phyloP scores from a whole-genome alignment of 371 early-diverging fungal genomes.

The Rhizopus sp. region DNA sequence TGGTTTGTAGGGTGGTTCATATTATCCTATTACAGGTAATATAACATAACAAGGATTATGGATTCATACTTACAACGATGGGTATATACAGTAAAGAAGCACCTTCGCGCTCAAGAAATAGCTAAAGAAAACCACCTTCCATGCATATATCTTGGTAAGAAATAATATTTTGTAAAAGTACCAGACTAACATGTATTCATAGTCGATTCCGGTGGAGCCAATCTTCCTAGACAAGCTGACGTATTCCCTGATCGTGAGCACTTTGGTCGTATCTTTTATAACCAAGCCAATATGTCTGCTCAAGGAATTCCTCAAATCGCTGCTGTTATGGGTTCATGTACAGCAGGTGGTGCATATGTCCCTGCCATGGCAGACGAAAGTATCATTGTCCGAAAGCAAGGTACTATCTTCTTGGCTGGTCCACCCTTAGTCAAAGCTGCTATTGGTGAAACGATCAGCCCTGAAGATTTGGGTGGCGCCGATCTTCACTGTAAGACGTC shows the following conservation, averaged over 20 bases:
- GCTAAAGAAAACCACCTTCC: constrained; percentile 94
- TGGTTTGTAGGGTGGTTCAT: constrained; percentile 84
- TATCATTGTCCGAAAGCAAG: constrained; percentile 95
- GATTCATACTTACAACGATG: not conserved
- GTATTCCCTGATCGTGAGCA: constrained; percentile 98
- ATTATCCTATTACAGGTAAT: constrained; percentile 90
- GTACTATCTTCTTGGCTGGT: constrained; percentile 97
- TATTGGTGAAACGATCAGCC: constrained; percentile 93
- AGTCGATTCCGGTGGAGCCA: constrained; percentile 98
- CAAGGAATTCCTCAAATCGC: constrained; percentile 94
- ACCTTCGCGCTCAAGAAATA: constrained; percentile 97
- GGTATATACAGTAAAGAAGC: constrained; percentile 83
- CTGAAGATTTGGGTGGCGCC: constrained; percentile 96
- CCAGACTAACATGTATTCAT: no score
- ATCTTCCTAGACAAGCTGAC: constrained; percentile 93
- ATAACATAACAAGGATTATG: not conserved
- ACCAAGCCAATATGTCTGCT: constrained; percentile 90
- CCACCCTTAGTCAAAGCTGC: constrained; percentile 98
- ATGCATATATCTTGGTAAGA: constrained; percentile 88
- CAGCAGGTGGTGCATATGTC: constrained; percentile 98
- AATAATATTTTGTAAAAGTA: not conserved
- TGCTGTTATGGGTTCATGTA: constrained; percentile 97
- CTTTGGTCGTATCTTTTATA: constrained; percentile 97
- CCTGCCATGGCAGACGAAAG: constrained; percentile 99
- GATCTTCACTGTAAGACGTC: constrained; percentile 95